Conservation (phyloP, 164 flowering plant genomes). For the Sextonia rubra region DNA sequence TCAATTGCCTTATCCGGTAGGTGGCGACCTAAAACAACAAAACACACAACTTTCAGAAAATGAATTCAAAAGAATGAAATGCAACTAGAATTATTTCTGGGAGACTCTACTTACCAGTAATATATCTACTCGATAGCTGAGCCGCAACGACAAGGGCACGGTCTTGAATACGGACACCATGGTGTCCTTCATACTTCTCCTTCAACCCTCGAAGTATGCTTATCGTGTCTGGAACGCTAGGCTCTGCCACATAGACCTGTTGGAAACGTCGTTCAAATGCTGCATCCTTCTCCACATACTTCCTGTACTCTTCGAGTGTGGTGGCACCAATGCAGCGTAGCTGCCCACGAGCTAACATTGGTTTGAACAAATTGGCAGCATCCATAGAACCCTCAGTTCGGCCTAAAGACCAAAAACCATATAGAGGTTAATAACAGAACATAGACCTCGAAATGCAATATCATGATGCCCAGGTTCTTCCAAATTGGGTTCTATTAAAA, state of each 20-base stretch:
- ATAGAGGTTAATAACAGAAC: background rate
- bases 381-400: slow-evolving; percentile 81
- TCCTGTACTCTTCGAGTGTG: slow-evolving; percentile 77
- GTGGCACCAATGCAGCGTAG: slow-evolving; percentile 84
- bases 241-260: slow-evolving; percentile 80
- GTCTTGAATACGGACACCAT: slow-evolving; percentile 80
- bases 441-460: too few relatives aligned
- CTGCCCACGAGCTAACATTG: slow-evolving; percentile 86
- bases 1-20: slow-evolving; percentile 94
- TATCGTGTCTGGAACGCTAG: slow-evolving; percentile 65
- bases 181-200: slow-evolving; percentile 74
- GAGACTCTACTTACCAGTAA: slow-evolving; percentile 42
- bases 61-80: background rate
- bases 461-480: too few relatives aligned
- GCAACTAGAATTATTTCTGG: background rate
- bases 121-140: slow-evolving; percentile 64
- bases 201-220: slow-evolving; percentile 77
- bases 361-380: slow-evolving; percentile 84
- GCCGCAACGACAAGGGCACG: slow-evolving; percentile 74
- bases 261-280: slow-evolving; percentile 85
- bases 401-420: slow-evolving; percentile 1
- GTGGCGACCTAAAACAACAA: slow-evolving; percentile 45
- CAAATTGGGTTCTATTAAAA: too few relatives aligned
- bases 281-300: slow-evolving; percentile 89
- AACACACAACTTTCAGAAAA: background rate